Base-by-base conservation (phyloP, 352 stramenopile genomes). In the Achlya hypogyna region DNA sequence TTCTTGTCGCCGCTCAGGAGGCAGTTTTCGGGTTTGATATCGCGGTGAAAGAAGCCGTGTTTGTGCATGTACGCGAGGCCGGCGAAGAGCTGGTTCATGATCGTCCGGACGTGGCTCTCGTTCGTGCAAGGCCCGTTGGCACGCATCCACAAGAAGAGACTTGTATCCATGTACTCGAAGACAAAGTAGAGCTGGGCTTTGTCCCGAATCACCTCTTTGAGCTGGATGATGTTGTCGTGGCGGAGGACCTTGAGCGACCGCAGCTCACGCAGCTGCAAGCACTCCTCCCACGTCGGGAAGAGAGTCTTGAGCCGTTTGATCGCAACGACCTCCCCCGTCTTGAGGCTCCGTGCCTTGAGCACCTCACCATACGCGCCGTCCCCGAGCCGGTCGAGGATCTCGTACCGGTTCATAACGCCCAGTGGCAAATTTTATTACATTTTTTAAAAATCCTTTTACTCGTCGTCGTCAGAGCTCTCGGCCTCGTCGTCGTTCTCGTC, bases 341-440 rank as follows among this genome's bases (percentile, higher is more conserved):
- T 89, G 45, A 86, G 78, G 72, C 88, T 98, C 18, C 91, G 81
- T 16, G 93, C 93, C 64, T 94, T 93, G 23, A 89, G 76, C 23
- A 98, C 95, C 42, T 93, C 90, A 8, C 94, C 92, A 67, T 97
- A 98, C 34, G 95, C 93, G 27, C 93, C 93, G 72, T 98, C 90
- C 25, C 95, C 95, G 20, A 98, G 74, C 51, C 82, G 77, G 69
- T 98, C 91, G 10, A 95, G 85, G 34, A 97, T 75, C 75, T 97
- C 90, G 74, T 97, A 97, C 16, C 88, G 80, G 66, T 97, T 96
- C 87, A 95, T 45, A 45, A 45, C n/a, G 14, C 38, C 38, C n/a
- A 45, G 38, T 45, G 12, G 6, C 12, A 3, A 45, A 45, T 3
- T 45, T n/a, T 18, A 45, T 45, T 45, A n/a, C 38, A 18, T 10